Percentiles rank a stretch among this genome's conserved stretches.
phyloP scores from a whole-genome alignment of 2,329 filamentous ascomycete species.

The Talaromyces sp. region DNA sequence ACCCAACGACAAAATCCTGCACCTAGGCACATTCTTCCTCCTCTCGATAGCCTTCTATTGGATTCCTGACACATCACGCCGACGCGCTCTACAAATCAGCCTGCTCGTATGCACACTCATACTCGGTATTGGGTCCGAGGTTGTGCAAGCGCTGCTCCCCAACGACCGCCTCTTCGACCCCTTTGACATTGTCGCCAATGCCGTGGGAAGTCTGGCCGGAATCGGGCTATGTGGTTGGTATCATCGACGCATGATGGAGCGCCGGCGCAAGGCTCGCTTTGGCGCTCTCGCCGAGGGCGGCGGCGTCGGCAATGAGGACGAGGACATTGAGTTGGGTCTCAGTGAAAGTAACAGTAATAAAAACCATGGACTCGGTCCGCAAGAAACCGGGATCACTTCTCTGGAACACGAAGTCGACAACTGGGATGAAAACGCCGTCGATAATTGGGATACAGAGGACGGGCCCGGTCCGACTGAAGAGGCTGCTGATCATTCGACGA shows the following conservation, averaged over 20 bases:
- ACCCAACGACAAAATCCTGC: constrained; percentile 86
- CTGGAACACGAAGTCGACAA: constrained; percentile 83
- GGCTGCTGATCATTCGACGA: constrained; percentile 9
- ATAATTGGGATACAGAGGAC: constrained; percentile 59
- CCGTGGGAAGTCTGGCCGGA: constrained; percentile 68
- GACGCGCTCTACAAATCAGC: constrained; percentile 78
- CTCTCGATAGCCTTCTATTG: constrained; percentile 88
- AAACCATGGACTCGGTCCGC: constrained; percentile 35
- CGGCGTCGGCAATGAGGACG: constrained; percentile 29
- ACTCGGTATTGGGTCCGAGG: constrained; percentile 50
- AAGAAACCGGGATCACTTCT: constrained; percentile 56
- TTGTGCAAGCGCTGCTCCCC: constrained; percentile 59
- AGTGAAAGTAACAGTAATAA: constrained; percentile 31
- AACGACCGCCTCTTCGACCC: constrained; percentile 69
- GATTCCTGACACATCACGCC: constrained; percentile 85
- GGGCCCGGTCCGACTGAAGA: constrained; percentile 19
- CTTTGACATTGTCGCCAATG: constrained; percentile 82
- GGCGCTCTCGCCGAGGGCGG: constrained; percentile 60
- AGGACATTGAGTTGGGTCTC: constrained; percentile 66
- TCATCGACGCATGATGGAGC: constrained; percentile 90
- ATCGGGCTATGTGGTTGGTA: constrained; percentile 81
- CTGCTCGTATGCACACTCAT: constrained; percentile 69
- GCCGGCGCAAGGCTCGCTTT: constrained; percentile 66
- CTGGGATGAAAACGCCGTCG: constrained; percentile 81
- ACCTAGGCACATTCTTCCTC: constrained; percentile 82